Base-by-base conservation (phyloP, 352 stramenopile species). In the Globisporangium iwayamae region DNA sequence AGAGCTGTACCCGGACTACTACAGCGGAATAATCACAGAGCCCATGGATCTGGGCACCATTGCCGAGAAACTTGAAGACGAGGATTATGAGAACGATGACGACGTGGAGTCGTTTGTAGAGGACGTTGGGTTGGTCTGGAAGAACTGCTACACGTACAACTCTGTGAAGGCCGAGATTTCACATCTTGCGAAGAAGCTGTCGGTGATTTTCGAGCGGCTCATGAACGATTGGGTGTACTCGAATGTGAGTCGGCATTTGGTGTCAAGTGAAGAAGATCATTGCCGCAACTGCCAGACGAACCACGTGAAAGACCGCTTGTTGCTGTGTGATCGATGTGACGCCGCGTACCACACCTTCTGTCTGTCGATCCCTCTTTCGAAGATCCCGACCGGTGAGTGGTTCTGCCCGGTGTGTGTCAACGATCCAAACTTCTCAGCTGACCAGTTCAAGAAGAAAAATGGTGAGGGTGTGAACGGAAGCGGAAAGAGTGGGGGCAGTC, bases 81-180 rank as follows among this genome's bases (percentile, higher is more conserved):
- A 93, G 63, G 87, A 95, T 46, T 95, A 95, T 56, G 85, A 92
- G 56, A 78, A 86, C 48, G 84, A 94, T 54, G 76, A 87, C 45
- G 87, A 93, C 38, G 76, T 93, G 6, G 85, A 92, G 18, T 76
- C 78, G 2, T 93, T 95, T 56, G 72, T 94, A 5, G 87, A 94
- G 13, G 87, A 95, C 57, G 84, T 95, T 18, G 62, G 83, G 30
- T 61, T 93, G 18, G 83, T 95, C 16, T 94, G 83, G 85, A 94
- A 85, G 73, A 95, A 95, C 41, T 95, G 87, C 53, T 92, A 85
- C 64, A 73, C 82, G 28, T 95, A 90, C 75, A 95, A 95, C 53
- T 93, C 83, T 28, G 55, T 89, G 53, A 88, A 89, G 69, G 83
- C 87, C 0, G 83, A 91, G 62, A 95, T 95, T 46, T 92, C 83